A percentile compares a stretch with the other conserved stretches of the same genome.
These are phyloP conservation scores for Olyra latifolia DNA, from an alignment of 176 grass and related monocot genomes.

Conservation along the genomic window DNA sequence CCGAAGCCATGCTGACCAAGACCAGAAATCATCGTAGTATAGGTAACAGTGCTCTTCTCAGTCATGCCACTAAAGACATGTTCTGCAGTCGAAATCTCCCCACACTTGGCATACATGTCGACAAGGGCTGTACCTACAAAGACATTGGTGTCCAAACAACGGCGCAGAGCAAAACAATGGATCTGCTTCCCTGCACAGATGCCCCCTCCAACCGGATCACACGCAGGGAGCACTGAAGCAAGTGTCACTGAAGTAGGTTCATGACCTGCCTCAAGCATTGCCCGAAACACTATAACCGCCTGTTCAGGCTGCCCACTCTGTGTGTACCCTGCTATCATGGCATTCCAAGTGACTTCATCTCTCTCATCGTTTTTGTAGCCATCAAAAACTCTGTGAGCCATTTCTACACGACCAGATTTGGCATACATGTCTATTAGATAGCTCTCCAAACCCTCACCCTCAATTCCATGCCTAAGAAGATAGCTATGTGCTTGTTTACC, in stretches of 20 bases:
- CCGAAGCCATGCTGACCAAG: conserved; percentile 77
- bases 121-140: conserved; percentile 77
- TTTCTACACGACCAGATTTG: conserved; percentile 64
- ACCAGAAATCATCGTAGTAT: conserved; percentile 82
- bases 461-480: conserved; percentile 63
- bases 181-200: conserved; percentile 64
- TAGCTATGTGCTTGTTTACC: conserved; percentile 86
- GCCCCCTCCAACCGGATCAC: conserved; percentile 58
- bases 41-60: conserved; percentile 74
- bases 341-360: conserved; percentile 97
- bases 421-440: conserved; percentile 98
- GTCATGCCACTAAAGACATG: conserved; percentile 60
- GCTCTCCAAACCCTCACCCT: conserved; percentile 80
- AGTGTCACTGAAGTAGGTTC: conserved; percentile 80
- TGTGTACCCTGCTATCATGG: conserved; percentile 83
- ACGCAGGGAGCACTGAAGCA: conserved; percentile 72
- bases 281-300: conserved; percentile 51
- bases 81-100: conserved; percentile 69
- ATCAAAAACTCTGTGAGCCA: conserved; percentile 76
- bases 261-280: conserved; percentile 63
- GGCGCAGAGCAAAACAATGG: conserved; percentile 66
- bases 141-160: conserved; percentile 61
- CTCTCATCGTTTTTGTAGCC: conserved; percentile 19
- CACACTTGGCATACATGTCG: conserved; percentile 86
- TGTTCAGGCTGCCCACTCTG: conserved; percentile 58